phyloP scores from a whole-genome alignment of 495 filamentous ascomycete genomes.

The Cercophora samala region DNA sequence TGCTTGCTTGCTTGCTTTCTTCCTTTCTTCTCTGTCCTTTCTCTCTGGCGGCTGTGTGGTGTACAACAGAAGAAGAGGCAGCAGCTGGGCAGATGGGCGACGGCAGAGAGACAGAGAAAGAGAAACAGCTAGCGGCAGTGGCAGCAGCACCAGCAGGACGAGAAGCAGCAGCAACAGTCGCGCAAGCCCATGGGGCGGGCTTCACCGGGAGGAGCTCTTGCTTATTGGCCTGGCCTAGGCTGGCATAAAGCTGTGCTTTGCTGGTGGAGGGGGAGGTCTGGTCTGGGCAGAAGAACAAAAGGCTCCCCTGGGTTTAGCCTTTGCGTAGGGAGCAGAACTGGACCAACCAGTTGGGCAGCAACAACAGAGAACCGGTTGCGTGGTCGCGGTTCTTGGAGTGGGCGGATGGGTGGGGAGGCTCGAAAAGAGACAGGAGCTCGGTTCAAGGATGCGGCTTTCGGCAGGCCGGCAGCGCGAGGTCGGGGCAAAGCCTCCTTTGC shows the following conservation, averaged over 20 bases:
- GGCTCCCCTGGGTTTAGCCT: conserved; percentile 12
- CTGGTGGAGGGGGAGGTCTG: conserved; percentile 15
- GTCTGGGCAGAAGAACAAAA: conserved; percentile 17
- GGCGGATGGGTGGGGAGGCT: conserved; percentile 24
- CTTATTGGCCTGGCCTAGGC: conserved; percentile 17
- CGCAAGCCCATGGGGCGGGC: conserved; percentile 12
- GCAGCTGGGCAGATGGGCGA: conserved; percentile 1
- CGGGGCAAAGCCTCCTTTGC: conserved; percentile 11
- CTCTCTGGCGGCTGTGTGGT: conserved; percentile 2
- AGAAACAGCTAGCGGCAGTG: not conserved
- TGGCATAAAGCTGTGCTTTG: conserved; percentile 5
- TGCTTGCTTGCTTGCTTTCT: too few relatives aligned
- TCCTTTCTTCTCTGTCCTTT: not conserved
- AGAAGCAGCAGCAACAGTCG: not conserved
- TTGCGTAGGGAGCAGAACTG: conserved; percentile 11
- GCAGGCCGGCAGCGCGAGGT: conserved; percentile 21
- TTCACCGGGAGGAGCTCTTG: conserved; percentile 14
- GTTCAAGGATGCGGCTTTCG: conserved; percentile 25
- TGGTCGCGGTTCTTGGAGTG: conserved; percentile 17
- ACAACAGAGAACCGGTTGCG: conserved; percentile 17
- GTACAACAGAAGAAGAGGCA: conserved; percentile 2
- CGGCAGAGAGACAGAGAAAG: not conserved
- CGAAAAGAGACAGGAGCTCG: conserved; percentile 23
- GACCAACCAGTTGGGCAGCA: conserved; percentile 35
- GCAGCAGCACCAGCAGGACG: not conserved